phyloP scores from a whole-genome alignment of 345 rosid species.

The Jatropha curcas region DNA sequence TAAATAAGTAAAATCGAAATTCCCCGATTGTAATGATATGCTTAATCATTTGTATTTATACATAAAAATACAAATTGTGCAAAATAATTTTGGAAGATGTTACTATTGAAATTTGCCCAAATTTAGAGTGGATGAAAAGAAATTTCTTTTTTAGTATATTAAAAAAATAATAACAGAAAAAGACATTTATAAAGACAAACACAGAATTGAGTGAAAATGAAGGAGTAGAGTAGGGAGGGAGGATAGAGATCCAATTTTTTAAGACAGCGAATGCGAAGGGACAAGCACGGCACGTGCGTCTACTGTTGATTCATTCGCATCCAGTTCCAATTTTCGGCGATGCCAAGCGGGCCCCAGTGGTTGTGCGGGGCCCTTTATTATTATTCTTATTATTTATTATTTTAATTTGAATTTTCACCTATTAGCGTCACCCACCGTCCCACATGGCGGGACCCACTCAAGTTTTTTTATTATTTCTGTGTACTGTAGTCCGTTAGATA shows the following conservation, averaged over 20 bases:
- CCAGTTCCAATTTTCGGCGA: background rate
- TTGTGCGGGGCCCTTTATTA: background rate
- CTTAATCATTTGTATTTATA: too few species aligned
- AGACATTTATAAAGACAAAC: background rate
- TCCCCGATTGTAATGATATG: too few species aligned
- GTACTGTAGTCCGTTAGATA: background rate
- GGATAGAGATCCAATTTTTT: background rate
- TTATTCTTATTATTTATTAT: too few species aligned
- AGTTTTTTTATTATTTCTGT: background rate
- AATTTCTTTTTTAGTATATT: too few species aligned
- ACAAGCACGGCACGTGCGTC: conserved; percentile 3
- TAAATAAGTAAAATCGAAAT: too few species aligned
- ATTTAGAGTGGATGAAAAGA: too few species aligned
- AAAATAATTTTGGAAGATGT: too few species aligned
- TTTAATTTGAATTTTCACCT: background rate
- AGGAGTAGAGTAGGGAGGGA: background rate
- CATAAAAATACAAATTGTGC: too few species aligned
- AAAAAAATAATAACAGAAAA: too few species aligned
- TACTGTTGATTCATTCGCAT: background rate
- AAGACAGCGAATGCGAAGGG: background rate
- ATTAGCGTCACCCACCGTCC: conserved; percentile 9
- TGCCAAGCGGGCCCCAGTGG: background rate
- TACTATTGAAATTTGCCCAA: too few species aligned
- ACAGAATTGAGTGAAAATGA: background rate
- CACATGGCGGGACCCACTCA: conserved; percentile 35